phyloP scores from a whole-genome alignment of 768 basidiomycete genomes.

The Termitomyces sp. region DNA sequence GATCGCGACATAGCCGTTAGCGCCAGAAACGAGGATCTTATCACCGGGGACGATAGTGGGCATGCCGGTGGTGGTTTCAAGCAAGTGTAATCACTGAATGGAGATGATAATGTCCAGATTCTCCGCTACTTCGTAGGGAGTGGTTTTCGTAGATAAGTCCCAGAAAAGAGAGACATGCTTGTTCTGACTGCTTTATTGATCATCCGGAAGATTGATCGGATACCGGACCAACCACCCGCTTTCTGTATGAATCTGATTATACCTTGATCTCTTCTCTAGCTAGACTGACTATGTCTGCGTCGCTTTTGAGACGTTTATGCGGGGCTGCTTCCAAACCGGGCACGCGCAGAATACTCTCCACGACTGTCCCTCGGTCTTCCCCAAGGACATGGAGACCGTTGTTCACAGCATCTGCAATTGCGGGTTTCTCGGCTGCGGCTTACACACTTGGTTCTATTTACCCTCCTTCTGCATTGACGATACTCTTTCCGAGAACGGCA shows the following conservation, averaged over 20 bases:
- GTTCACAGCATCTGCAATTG: conserved; percentile 19
- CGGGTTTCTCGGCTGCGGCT: conserved; percentile 30
- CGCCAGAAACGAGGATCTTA: conserved; percentile 24
- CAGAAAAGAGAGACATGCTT: too few species aligned
- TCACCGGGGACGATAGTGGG: conserved; percentile 14
- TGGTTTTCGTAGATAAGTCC: background rate
- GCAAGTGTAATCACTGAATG: background rate
- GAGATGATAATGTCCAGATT: background rate
- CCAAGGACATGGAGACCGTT: conserved; percentile 18
- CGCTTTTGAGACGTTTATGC: conserved; percentile 6
- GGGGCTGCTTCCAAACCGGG: background rate
- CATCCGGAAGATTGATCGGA: background rate
- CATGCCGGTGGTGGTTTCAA: conserved; percentile 7
- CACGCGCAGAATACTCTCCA: conserved; percentile 2
- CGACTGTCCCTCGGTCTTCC: conserved; percentile 5
- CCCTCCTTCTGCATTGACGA: conserved; percentile 57
- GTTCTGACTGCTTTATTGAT: background rate
- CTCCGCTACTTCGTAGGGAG: background rate
- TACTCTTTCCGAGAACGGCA: conserved; percentile 73
- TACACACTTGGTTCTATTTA: conserved; percentile 63
- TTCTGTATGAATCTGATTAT: conserved; percentile 1
- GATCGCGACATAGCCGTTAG: conserved; percentile 23
- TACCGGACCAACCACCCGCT: background rate
- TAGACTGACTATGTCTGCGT: conserved; percentile 7
- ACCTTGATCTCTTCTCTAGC: background rate